These are phyloP conservation scores for Salix suchowensis DNA, from an alignment of 345 rosid species.

Conservation along the genomic window DNA sequence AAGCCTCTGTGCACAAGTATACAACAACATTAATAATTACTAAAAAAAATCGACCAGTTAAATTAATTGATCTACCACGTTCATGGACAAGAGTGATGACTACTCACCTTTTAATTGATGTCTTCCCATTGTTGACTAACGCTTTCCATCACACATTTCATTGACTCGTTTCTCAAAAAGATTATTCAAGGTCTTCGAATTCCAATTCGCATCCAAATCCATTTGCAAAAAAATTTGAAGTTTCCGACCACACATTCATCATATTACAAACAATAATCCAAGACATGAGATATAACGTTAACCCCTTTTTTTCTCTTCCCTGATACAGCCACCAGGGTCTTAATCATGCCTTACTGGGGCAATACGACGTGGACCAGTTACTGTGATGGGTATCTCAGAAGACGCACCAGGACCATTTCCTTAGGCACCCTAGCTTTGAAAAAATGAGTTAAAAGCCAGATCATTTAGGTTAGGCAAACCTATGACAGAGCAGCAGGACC, in stretches of 20 bases:
- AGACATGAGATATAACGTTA: too few species aligned
- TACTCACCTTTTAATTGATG: neutral
- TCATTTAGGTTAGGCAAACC: neutral
- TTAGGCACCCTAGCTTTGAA: too few species aligned
- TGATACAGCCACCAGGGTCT: neutral
- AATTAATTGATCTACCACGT: neutral
- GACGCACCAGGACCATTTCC: neutral
- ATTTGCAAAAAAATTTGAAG: neutral
- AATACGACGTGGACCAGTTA: neutral
- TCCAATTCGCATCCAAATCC: neutral
- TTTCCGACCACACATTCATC: neutral
- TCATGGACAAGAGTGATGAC: neutral
- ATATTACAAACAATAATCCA: neutral
- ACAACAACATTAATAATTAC: too few species aligned
- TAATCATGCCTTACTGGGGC: neutral
- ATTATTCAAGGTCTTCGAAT: neutral
- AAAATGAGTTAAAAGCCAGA: neutral
- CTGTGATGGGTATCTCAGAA: neutral
- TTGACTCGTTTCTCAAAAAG: neutral
- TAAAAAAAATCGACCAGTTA: neutral
- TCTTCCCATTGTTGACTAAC: neutral
- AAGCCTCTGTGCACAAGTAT: neutral
- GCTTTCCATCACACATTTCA: neutral
- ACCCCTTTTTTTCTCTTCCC: neutral
- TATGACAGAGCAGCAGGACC: neutral